Evolutionary conservation across 2,329 filamentous ascomycete genomes (phyloP).

Genomic region (Arthrobotrys sphaeroides): DNA sequence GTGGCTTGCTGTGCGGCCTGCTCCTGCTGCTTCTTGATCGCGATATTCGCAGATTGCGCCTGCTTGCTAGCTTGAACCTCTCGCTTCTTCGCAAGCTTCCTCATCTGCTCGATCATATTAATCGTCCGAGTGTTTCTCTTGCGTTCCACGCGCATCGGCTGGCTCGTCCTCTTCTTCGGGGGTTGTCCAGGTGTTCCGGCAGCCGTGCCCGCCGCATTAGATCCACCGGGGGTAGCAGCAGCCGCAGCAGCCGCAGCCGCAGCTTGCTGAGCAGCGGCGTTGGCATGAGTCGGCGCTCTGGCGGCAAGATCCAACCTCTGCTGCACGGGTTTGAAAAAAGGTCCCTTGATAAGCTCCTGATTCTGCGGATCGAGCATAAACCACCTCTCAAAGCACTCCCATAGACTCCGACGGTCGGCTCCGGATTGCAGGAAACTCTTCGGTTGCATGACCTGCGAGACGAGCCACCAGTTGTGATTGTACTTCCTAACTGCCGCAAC

Average conservation of each 20-base stretch:
- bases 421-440: slow-evolving; percentile 83
- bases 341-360: slow-evolving; percentile 91
- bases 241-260: slow-evolving; percentile 50
- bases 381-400: slow-evolving; percentile 99
- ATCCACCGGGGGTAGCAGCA: slow-evolving; percentile 64
- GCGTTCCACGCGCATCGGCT: slow-evolving; percentile 84
- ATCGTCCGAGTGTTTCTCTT: slow-evolving; percentile 86
- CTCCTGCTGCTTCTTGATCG: slow-evolving; percentile 82
- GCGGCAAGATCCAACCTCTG: slow-evolving; percentile 70
- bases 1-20: slow-evolving; percentile 67
- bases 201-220: slow-evolving; percentile 65
- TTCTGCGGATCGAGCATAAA: slow-evolving; percentile 89
- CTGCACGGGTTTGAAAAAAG: slow-evolving; percentile 85
- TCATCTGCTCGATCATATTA: slow-evolving; percentile 90
- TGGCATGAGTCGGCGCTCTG: slow-evolving; percentile 66
- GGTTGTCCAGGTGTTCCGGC: slow-evolving; percentile 58
- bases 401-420: slow-evolving; percentile 88
- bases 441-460: slow-evolving; percentile 79
- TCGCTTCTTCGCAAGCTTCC: slow-evolving; percentile 92
- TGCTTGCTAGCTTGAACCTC: slow-evolving; percentile 87
- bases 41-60: slow-evolving; percentile 72
- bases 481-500: slow-evolving; percentile 86
- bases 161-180: slow-evolving; percentile 74
- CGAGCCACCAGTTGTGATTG: slow-evolving; percentile 97
- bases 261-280: slow-evolving; percentile 68